Evolutionary conservation across 495 filamentous ascomycete species (phyloP).

Genomic region (Echria macrotheca): DNA sequence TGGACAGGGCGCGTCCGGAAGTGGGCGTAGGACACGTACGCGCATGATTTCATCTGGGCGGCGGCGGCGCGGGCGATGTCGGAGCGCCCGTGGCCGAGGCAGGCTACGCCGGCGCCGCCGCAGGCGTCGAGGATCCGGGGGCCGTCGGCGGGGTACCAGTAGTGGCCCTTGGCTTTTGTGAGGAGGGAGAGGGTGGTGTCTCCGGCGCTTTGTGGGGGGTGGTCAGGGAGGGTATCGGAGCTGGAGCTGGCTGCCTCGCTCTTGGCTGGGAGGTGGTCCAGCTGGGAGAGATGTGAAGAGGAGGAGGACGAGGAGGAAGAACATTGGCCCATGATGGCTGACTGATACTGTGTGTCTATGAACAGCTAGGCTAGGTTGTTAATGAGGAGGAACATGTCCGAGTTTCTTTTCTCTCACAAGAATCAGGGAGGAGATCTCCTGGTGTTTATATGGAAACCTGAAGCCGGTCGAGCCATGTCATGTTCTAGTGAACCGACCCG

Average conservation of each 20-base stretch:
- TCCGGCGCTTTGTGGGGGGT: neutral
- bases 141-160: slow-evolving; percentile 42
- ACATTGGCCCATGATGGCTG: neutral
- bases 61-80: slow-evolving; percentile 33
- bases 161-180: slow-evolving; percentile 24
- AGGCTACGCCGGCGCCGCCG: slow-evolving; percentile 45
- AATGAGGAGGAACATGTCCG: no score
- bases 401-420: no score
- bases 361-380: no score
- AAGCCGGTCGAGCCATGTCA: no score
- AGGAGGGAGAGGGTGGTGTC: slow-evolving; percentile 4
- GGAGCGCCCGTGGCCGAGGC: slow-evolving; percentile 43
- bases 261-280: neutral
- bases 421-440: no score
- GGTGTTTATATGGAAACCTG: no score
- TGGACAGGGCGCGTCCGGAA: slow-evolving; percentile 33
- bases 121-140: slow-evolving; percentile 54
- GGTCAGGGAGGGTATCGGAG: slow-evolving; percentile 3
- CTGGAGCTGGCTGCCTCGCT: neutral
- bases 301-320: neutral
- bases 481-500: no score
- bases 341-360: neutral
- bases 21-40: slow-evolving; percentile 41
- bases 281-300: no score
- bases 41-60: slow-evolving; percentile 27